Base-by-base conservation (phyloP, 352 stramenopile species). In the Pythium rishiriense region DNA sequence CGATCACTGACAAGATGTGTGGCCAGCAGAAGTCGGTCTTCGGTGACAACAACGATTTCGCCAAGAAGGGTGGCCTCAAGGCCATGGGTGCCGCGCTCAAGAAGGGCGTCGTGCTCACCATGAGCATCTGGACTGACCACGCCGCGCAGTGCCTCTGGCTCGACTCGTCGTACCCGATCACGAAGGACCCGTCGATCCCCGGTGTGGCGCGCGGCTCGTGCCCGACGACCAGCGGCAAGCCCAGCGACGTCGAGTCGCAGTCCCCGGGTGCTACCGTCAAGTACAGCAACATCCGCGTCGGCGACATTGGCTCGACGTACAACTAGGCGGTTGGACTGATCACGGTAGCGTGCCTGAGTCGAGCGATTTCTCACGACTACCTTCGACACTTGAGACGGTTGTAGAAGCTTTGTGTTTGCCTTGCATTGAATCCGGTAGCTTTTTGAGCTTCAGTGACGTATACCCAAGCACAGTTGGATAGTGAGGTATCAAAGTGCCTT, bases 121-220 rank as follows among this genome's bases (percentile, higher is more conserved):
- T 92, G 72, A 90, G 81, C 51, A 67, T 92, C 17, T 92, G 83
- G 83, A 78, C 79, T 4, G 83, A 92, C 56, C 70, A 88, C 57
- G 73, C 75, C 8, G 81, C 78, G 24, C 73, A 92, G 59, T 88
- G 76, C 48, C 72, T 85, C 22, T 92, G 83, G 83, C 72, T 93
- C 17, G 83, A 93, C 71, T 85, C 75, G 61, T 78, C 51, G 57
- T 90, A 87, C 63, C 83, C 83, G 0, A 29, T 67, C 24, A 60
- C 66, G 47, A 73, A 73, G 8, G 73, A 80, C 42, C 50, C 76
- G 0, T 66, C 57, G 7, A 65, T 70, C 22, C 81, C 81, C 14
- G 83, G 83, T 26, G 76, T 89, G 5, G 69, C 61, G 58, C 83
- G 79, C 12, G 81, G 79, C 42, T 49, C 73, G 51, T 93, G 84